phyloP scores from a whole-genome alignment of 345 rosid genomes.

The Salix udensis region DNA sequence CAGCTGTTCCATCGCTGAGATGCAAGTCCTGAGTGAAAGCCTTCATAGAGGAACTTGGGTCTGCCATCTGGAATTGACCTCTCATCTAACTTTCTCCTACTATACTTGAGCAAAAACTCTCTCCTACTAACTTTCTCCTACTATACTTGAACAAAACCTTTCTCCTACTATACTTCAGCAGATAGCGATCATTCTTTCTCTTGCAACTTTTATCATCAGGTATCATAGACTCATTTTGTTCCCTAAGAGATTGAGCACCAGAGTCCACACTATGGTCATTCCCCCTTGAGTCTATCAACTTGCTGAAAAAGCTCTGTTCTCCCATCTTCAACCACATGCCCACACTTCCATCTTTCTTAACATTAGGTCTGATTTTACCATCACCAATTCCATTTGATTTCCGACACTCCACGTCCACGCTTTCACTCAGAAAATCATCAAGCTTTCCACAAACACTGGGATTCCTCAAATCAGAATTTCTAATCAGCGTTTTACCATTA shows the following conservation, averaged over 20 bases:
- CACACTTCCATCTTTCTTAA: neutral
- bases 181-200: slow-evolving; percentile 31
- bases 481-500: neutral
- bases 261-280: slow-evolving; percentile 21
- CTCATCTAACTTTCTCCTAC: slow-evolving; percentile 29
- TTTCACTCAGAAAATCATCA: neutral
- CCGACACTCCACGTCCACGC: neutral
- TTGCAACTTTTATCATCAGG: slow-evolving; percentile 1
- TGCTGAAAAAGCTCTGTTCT: slow-evolving; percentile 28
- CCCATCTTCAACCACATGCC: slow-evolving; percentile 18
- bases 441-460: slow-evolving; percentile 7
- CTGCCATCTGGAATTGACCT: slow-evolving; percentile 4
- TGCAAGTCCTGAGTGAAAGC: slow-evolving; percentile 7
- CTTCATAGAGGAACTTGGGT: slow-evolving; percentile 13
- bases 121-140: slow-evolving; percentile 30
- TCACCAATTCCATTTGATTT: neutral
- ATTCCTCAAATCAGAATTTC: slow-evolving; percentile 1
- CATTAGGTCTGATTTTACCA: neutral
- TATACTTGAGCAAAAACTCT: slow-evolving; percentile 35
- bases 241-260: slow-evolving; percentile 11
- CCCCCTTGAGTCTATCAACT: slow-evolving; percentile 16
- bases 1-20: neutral
- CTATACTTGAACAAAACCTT: slow-evolving; percentile 33
- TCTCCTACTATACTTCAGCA: slow-evolving; percentile 37
- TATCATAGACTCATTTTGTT: slow-evolving; percentile 5